Evolutionary conservation across 2,329 filamentous ascomycete species (phyloP), one percentile per base, ranked within the genome.

Genomic region (Sporothrix pallida): DNA sequence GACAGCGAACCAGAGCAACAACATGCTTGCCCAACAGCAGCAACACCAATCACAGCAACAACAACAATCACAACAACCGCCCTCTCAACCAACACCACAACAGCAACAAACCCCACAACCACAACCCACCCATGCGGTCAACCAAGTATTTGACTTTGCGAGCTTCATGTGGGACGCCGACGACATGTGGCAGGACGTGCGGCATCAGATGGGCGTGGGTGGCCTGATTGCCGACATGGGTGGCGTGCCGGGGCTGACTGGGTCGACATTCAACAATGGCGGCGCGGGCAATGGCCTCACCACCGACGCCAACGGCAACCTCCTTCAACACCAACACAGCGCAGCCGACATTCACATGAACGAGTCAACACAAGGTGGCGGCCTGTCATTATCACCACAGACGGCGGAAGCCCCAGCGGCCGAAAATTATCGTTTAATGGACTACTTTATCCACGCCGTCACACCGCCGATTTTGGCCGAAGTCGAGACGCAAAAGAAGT

Each of bases 391-490:
- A 4, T 50, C 48, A n/a, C 71, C 62, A 7, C 46, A 37, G n/a
- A 52, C 62, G 6, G 71, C 48, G 76, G 54, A 71, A 13, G 71
- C 48, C 3, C 50, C 71, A 3, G 20, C 81, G 0, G 76, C 76
- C 6, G 81, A 82, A 56, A 81, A 82, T 65, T 79, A 81, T 54
- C 78, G 80, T 13, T 78, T 87, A 1, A 81, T 87, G 74, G 83
- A 86, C 60, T 86, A 86, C 72, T 87, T 87, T 73, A 79, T 83
- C 20, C 82, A 81, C 56, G 84, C 85, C 2, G 82, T 85, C 17
- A 84, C 84, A n/a, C 86, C 86, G 6, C 86, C 86, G 0, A 87
- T 88, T 42, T 81, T 88, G 3, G 84, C 84, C 20, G 84, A 87
- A 67, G 84, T 88, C 0, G 87, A 88, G 76, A 86, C 85, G 7